Evolutionary conservation across 306 rosid species (phyloP).

Genomic region (Cucurbita pepo): DNA sequence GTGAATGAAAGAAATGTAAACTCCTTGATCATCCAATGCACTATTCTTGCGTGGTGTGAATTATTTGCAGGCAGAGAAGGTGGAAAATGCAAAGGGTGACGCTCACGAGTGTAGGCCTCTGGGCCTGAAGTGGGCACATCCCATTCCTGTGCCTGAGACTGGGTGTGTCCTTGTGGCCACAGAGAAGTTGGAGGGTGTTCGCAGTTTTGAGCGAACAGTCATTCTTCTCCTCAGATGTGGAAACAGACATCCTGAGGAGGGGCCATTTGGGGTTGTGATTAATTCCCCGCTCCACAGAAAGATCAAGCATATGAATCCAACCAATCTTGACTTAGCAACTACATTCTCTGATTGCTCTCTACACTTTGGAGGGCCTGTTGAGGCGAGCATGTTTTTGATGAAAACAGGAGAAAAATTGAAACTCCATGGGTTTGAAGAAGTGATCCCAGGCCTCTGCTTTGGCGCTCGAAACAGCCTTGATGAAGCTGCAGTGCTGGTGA

Average conservation of each 20-base stretch:
- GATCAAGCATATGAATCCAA: slow-evolving; percentile 77
- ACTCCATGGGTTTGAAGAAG: slow-evolving; percentile 71
- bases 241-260: slow-evolving; percentile 75
- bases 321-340: slow-evolving; percentile 69
- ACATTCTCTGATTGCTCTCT: slow-evolving; percentile 77
- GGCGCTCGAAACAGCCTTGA: slow-evolving; percentile 85
- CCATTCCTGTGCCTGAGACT: slow-evolving; percentile 79
- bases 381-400: slow-evolving; percentile 83
- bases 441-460: slow-evolving; percentile 77
- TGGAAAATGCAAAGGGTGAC: slow-evolving; percentile 22
- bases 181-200: slow-evolving; percentile 85
- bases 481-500: slow-evolving; percentile 71
- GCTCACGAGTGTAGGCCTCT: slow-evolving; percentile 34
- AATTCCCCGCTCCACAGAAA: slow-evolving; percentile 85
- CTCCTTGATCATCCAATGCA: not conserved
- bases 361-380: slow-evolving; percentile 93
- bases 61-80: slow-evolving; percentile 49
- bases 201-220: slow-evolving; percentile 81
- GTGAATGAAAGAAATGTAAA: not conserved
- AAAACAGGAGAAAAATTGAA: slow-evolving; percentile 49
- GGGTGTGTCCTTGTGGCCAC: slow-evolving; percentile 96
- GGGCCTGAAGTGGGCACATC: slow-evolving; percentile 86
- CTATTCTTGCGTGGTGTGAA: slow-evolving; percentile 2
- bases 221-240: slow-evolving; percentile 91
- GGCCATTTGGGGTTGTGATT: slow-evolving; percentile 83